A percentile compares a stretch with the other conserved stretches of the same genome.
Evolutionary conservation across 345 rosid genomes (phyloP).

Genomic region (Eucalyptus rudis): DNA sequence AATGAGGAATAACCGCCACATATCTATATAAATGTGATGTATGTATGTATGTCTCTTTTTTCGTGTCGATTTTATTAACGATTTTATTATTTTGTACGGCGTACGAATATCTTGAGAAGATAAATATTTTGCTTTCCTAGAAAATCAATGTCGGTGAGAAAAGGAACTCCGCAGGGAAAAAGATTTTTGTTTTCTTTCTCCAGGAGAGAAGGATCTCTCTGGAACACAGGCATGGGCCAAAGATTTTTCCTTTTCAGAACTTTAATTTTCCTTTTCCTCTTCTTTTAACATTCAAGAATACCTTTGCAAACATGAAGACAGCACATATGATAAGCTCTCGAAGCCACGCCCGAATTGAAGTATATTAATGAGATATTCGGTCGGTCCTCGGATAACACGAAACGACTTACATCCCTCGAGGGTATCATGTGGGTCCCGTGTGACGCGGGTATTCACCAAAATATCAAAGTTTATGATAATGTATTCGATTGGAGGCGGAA

Average conservation of each 20-base stretch:
- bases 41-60: not conserved
- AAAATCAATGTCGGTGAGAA: not conserved
- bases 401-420: not conserved
- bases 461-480: not conserved
- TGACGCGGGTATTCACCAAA: not conserved
- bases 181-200: not conserved
- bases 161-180: not conserved
- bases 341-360: not conserved
- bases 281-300: not conserved
- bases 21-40: not conserved
- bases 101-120: not conserved
- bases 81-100: too few species aligned
- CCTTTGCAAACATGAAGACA: not conserved
- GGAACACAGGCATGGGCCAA: not conserved
- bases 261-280: not conserved
- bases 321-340: not conserved
- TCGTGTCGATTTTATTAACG: too few species aligned
- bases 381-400: not conserved
- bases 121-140: not conserved
- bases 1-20: not conserved
- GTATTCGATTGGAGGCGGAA: not conserved
- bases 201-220: not conserved
- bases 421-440: not conserved
- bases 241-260: not conserved
- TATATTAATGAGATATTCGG: not conserved